Evolutionary conservation across 352 stramenopile genomes (phyloP).

Genomic region (Aphanomyces euteiches): DNA sequence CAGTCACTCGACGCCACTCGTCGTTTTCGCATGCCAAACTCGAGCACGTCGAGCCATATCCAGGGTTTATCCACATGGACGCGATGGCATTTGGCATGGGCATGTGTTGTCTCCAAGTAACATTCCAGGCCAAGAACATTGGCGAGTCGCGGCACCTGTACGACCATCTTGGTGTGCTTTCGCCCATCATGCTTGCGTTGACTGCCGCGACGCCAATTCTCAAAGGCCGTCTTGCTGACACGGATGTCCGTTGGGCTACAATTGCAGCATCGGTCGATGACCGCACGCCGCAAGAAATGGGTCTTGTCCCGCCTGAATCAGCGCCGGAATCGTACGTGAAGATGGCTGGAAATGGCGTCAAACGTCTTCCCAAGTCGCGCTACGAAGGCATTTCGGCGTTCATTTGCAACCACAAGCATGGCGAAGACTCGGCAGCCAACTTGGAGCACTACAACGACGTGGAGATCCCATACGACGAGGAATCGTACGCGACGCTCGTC

Average conservation of each 20-base stretch:
- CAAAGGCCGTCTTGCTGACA: conserved; percentile 90
- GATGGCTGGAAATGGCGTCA: conserved; percentile 90
- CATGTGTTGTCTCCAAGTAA: conserved; percentile 99
- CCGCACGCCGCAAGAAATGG: conserved; percentile 79
- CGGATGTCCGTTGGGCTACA: conserved; percentile 93
- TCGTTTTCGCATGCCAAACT: conserved; percentile 26
- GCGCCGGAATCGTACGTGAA: conserved; percentile 77
- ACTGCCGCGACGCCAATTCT: conserved; percentile 98
- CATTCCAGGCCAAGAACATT: conserved; percentile 97
- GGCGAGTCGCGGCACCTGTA: conserved; percentile 98
- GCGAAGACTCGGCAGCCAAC: conserved; percentile 63
- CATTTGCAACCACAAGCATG: conserved; percentile 87
- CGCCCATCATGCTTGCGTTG: conserved; percentile 97
- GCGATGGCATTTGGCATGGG: conserved; percentile 99
- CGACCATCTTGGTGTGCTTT: conserved; percentile 98
- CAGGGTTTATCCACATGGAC: conserved; percentile 98
- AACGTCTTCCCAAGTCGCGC: conserved; percentile 94
- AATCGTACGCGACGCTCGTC: conserved; percentile 88
- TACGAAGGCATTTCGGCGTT: conserved; percentile 89
- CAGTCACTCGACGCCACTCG: conserved; percentile 17
- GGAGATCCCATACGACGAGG: conserved; percentile 92
- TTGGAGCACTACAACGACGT: conserved; percentile 93
- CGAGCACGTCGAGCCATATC: conserved; percentile 57
- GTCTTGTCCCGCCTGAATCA: conserved; percentile 39
- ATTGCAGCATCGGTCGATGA: conserved; percentile 98